Conservation (phyloP, 306 rosid genomes). For the Ceratonia siliqua region DNA sequence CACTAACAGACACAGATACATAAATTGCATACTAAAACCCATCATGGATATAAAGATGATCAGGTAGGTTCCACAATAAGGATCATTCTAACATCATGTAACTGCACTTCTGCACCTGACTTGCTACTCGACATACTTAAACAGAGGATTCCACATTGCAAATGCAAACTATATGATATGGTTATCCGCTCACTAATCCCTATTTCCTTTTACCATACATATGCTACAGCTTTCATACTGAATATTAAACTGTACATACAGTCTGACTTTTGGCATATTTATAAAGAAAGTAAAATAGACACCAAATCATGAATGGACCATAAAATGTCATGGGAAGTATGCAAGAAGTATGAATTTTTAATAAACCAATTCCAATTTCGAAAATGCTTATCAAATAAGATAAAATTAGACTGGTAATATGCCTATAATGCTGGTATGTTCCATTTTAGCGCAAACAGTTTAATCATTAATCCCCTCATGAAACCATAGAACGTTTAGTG, state of each 20-base stretch:
- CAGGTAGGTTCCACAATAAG: neutral
- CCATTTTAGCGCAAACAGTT: neutral
- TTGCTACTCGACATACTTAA: neutral
- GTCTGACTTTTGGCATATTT: neutral
- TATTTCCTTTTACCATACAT: neutral
- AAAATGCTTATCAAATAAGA: too few relatives aligned
- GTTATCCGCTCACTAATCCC: neutral
- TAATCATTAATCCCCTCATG: neutral
- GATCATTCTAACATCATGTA: conserved; percentile 5
- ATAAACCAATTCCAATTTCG: too few relatives aligned
- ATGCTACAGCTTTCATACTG: neutral
- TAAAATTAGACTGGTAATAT: too few relatives aligned
- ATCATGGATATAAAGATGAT: neutral
- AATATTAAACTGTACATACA: neutral
- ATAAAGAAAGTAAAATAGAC: neutral
- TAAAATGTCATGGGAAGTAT: neutral
- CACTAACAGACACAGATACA: conserved; percentile 23
- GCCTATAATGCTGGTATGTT: neutral
- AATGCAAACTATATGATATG: neutral
- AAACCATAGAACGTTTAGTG: neutral
- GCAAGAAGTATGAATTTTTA: neutral
- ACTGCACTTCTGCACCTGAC: neutral
- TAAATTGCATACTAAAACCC: neutral
- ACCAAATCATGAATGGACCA: neutral
- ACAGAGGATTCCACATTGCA: neutral